phyloP scores from a whole-genome alignment of 768 basidiomycete species.

The Neoboletus magnificus region DNA sequence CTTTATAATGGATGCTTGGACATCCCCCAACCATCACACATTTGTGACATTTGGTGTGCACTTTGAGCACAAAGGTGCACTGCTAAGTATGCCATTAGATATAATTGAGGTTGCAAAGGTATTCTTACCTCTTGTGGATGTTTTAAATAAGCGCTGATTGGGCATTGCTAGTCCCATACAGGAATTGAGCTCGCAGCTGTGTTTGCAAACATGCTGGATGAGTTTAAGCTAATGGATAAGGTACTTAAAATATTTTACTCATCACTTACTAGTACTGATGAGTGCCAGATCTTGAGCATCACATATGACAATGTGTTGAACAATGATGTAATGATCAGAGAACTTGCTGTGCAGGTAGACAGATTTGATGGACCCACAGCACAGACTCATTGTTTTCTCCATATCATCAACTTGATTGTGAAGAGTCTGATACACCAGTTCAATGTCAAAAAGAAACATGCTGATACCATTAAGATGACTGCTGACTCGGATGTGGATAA shows the following conservation, averaged over 20 bases:
- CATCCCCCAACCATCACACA: neutral
- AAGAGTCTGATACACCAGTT: neutral
- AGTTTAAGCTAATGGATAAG: too few relatives aligned
- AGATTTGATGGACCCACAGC: neutral
- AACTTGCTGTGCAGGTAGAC: neutral
- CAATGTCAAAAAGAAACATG: neutral
- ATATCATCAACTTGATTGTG: constrained; percentile 36
- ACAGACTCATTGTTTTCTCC: constrained; percentile 34
- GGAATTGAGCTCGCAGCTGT: too few relatives aligned
- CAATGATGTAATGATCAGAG: constrained; percentile 20
- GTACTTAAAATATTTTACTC: too few relatives aligned
- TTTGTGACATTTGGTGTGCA: neutral
- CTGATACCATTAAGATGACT: neutral
- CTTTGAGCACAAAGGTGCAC: neutral
- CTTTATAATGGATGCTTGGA: neutral
- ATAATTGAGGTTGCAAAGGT: neutral
- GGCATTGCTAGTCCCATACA: neutral
- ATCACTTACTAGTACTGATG: neutral
- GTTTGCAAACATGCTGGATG: too few relatives aligned
- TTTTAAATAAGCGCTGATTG: neutral
- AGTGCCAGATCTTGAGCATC: neutral
- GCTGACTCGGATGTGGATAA: too few relatives aligned
- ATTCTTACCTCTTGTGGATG: neutral
- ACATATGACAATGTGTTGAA: constrained; percentile 26
- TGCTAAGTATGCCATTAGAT: neutral